Evolutionary conservation across 2,329 filamentous ascomycete species (phyloP).

Genomic region (Esteya vermicola): DNA sequence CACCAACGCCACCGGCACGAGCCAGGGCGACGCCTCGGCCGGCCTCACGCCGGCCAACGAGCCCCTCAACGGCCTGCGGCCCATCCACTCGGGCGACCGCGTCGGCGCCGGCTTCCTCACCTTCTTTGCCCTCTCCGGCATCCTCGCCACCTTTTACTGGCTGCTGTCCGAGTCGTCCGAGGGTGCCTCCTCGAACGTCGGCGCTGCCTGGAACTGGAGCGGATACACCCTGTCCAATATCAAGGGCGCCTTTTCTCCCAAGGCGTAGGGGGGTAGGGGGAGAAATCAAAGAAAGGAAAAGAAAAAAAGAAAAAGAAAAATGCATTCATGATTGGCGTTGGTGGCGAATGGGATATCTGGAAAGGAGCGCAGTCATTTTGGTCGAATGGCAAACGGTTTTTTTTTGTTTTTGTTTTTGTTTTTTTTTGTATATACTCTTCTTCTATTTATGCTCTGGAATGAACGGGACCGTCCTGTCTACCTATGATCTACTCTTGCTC

Average conservation of each 20-base stretch:
- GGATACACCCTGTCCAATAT: no score
- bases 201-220: not conserved
- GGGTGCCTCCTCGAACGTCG: not conserved
- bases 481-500: not conserved
- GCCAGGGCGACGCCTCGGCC: not conserved
- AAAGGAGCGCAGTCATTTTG: no score
- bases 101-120: conserved; percentile 56
- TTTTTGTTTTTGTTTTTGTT: not conserved
- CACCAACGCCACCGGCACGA: conserved; percentile 18
- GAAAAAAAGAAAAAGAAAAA: not conserved
- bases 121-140: conserved; percentile 24
- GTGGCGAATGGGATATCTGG: no score
- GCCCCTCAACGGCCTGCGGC: conserved; percentile 7
- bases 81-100: conserved; percentile 43
- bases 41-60: conserved; percentile 10
- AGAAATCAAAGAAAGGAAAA: no score
- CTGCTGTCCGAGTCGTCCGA: conserved; percentile 6
- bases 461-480: not conserved
- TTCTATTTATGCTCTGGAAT: not conserved
- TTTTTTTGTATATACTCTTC: not conserved
- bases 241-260: not conserved
- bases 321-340: not conserved
- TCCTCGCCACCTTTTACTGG: conserved; percentile 35
- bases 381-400: not conserved
- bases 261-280: no score